These are phyloP conservation scores for Venturiaceae sp. DNA, from an alignment of 2,329 filamentous ascomycete species.

Conservation along the genomic window DNA sequence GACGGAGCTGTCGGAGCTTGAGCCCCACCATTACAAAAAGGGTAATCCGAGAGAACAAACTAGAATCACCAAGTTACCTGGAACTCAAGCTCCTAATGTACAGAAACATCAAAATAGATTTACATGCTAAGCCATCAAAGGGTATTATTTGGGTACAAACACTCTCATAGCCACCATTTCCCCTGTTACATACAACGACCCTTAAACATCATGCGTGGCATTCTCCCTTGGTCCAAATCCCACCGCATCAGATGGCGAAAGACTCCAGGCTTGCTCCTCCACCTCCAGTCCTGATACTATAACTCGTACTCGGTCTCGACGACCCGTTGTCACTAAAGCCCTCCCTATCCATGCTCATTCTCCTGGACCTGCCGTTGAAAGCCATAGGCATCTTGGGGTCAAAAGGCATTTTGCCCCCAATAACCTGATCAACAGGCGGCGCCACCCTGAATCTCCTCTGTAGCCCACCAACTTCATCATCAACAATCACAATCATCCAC, in stretches of 20 bases:
- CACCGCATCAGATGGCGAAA: neutral
- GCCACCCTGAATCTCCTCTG: constrained; percentile 21
- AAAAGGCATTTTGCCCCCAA: neutral
- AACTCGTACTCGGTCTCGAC: neutral
- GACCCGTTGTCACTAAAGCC: neutral
- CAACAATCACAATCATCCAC: constrained; percentile 69
- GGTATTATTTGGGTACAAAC: neutral
- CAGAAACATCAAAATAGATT: neutral
- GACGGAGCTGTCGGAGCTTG: no score
- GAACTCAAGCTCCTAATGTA: neutral
- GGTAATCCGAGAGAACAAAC: neutral
- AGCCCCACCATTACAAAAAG: neutral
- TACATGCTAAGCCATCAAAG: neutral
- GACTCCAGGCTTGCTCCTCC: neutral
- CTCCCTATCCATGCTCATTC: neutral
- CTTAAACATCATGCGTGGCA: no score
- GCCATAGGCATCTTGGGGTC: neutral
- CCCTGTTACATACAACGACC: no score
- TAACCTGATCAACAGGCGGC: constrained; percentile 18
- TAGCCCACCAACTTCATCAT: constrained; percentile 42
- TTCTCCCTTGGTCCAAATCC: no score
- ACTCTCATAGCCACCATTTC: neutral
- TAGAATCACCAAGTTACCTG: neutral
- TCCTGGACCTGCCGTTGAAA: neutral
- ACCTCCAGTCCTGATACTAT: neutral